These are phyloP conservation scores for Talaromyces thailandensis DNA, from an alignment of 495 filamentous ascomycete species.

Conservation along the genomic window DNA sequence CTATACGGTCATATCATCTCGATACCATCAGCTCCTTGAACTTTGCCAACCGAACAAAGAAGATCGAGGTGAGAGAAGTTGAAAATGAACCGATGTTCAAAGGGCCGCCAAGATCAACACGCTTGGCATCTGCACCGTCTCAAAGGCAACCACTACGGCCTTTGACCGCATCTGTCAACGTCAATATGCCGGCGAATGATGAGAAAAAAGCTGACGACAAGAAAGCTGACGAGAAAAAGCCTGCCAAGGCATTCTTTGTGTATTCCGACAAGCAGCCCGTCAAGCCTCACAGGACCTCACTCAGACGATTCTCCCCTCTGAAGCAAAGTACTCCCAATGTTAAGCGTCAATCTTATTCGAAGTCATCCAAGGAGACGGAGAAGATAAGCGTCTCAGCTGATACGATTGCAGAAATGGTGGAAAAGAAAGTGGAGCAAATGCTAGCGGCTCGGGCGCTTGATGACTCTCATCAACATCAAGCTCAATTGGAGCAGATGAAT, in stretches of 20 bases:
- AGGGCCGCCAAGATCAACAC: slow-evolving; percentile 47
- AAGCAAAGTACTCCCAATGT: slow-evolving; percentile 25
- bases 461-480: slow-evolving; percentile 33
- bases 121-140: slow-evolving; percentile 36
- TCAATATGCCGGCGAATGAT: slow-evolving; percentile 41
- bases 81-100: slow-evolving; percentile 88
- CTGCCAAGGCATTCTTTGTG: slow-evolving; percentile 71
- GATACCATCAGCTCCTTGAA: slow-evolving; percentile 92
- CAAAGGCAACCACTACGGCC: slow-evolving; percentile 70
- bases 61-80: slow-evolving; percentile 89
- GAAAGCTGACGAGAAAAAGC: slow-evolving; percentile 49
- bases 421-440: slow-evolving; percentile 83
- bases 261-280: slow-evolving; percentile 62
- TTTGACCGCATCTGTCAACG: slow-evolving; percentile 50
- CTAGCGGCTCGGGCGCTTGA: slow-evolving; percentile 57
- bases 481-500: slow-evolving; percentile 49
- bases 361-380: slow-evolving; percentile 10
- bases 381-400: slow-evolving; percentile 50
- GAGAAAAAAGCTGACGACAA: slow-evolving; percentile 40
- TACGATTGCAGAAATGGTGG: slow-evolving; percentile 84
- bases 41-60: slow-evolving; percentile 91
- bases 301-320: slow-evolving; percentile 29
- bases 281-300: slow-evolving; percentile 26
- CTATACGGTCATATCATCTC: slow-evolving; percentile 76
- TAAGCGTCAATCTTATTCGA: slow-evolving; percentile 14